Conservation (phyloP, 129 eudicot genomes). For the Rutidosis leptorrhynchoides region DNA sequence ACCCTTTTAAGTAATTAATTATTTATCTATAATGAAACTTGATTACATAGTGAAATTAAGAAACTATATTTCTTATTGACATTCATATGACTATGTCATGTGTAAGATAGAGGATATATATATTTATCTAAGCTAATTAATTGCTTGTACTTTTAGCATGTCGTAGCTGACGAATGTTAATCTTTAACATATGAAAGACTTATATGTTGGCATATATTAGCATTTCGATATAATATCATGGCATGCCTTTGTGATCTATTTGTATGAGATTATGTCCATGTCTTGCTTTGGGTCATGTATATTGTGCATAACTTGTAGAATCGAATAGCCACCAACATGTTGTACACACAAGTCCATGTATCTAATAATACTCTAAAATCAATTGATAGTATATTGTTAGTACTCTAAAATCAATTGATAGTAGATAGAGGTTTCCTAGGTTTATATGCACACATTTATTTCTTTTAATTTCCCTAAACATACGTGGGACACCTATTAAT, state of each 20-base stretch:
- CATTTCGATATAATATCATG: constrained; percentile 8
- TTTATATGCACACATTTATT: no score
- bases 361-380: no score
- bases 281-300: no score
- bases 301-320: no score
- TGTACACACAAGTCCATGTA: no score
- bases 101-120: constrained; percentile 23
- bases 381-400: no score
- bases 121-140: constrained; percentile 28
- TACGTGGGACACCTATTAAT: no score
- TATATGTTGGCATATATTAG: constrained; percentile 20
- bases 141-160: constrained; percentile 28
- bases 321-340: no score
- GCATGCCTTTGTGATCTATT: background rate
- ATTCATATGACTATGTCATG: constrained; percentile 22
- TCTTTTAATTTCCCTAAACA: no score
- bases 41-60: constrained; percentile 23
- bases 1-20: constrained; percentile 55
- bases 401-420: no score
- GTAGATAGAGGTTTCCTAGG: no score
- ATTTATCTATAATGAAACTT: constrained; percentile 5
- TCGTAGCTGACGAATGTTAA: constrained; percentile 24
- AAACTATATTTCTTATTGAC: constrained; percentile 24
- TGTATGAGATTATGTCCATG: no score
- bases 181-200: constrained; percentile 18